Percentiles rank a stretch among this genome's conserved stretches.
These are phyloP conservation scores for Phlebiopsis gigantea DNA, from an alignment of 768 basidiomycete species.

Conservation along the genomic window DNA sequence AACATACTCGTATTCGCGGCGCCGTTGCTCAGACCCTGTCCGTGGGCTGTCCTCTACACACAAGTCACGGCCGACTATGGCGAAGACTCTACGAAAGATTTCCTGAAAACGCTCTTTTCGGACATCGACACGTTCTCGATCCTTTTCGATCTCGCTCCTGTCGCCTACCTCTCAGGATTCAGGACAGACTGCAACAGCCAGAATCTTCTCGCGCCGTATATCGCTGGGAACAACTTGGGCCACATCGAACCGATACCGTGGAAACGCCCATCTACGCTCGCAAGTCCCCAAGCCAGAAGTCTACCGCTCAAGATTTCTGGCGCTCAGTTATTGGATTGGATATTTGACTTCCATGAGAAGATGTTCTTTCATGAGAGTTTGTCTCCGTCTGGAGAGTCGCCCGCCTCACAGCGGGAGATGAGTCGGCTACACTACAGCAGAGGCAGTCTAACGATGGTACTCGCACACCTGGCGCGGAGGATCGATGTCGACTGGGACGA, in stretches of 20 bases:
- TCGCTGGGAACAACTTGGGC: constrained; percentile 17
- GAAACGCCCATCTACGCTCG: constrained; percentile 25
- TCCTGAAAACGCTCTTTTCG: constrained; percentile 28
- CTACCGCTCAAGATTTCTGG: not conserved
- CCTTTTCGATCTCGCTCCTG: constrained; percentile 37
- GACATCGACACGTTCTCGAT: constrained; percentile 38
- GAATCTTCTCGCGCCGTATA: constrained; percentile 25
- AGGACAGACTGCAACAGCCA: constrained; percentile 35
- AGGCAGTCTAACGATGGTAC: constrained; percentile 39
- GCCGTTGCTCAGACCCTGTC: constrained; percentile 12
- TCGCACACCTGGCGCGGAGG: constrained; percentile 32
- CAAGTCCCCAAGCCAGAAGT: not conserved
- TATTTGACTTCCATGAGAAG: constrained; percentile 6
- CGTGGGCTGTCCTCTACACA: constrained; percentile 13
- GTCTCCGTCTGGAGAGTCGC: not conserved
- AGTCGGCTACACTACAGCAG: constrained; percentile 42
- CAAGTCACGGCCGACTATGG: constrained; percentile 15
- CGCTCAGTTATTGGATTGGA: not conserved
- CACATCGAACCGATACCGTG: constrained; percentile 35
- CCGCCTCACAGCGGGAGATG: not conserved
- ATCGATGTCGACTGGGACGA: constrained; percentile 37
- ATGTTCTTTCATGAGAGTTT: constrained; percentile 40
- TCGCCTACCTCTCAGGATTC: constrained; percentile 36
- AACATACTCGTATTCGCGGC: constrained; percentile 15
- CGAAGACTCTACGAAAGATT: constrained; percentile 25